Conservation (phyloP, 495 filamentous ascomycete genomes). For the Neurospora sp. region DNA sequence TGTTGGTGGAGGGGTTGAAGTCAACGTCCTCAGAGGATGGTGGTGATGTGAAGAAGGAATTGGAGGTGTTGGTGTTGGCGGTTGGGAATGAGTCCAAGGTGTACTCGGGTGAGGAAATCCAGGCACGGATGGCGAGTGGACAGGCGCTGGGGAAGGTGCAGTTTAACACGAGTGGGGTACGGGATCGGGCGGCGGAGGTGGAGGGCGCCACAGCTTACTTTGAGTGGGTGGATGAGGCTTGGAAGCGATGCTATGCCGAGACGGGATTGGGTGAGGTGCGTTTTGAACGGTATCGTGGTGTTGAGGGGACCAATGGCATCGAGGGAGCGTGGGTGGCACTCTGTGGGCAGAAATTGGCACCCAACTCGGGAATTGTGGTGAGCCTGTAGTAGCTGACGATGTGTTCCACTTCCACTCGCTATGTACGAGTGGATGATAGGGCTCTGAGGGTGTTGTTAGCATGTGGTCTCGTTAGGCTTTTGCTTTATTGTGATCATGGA, state of each 20-base stretch:
- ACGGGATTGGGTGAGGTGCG: not conserved
- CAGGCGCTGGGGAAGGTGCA: not conserved
- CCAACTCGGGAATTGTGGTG: not conserved
- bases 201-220: not conserved
- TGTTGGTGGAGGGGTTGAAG: not conserved
- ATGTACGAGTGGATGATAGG: no score
- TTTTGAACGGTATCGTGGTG: not conserved
- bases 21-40: not conserved
- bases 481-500: no score
- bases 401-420: no score
- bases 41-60: not conserved
- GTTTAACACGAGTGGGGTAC: not conserved
- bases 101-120: not conserved
- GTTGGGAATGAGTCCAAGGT: constrained; percentile 1
- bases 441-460: no score
- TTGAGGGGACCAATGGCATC: not conserved
- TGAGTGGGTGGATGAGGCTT: not conserved
- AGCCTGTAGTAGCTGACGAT: no score
- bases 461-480: no score
- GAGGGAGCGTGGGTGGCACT: constrained; percentile 1
- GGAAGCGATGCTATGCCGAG: not conserved
- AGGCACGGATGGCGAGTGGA: not conserved
- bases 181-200: not conserved
- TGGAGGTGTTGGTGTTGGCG: not conserved
- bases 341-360: not conserved